Base-by-base conservation (phyloP, 2,329 filamentous ascomycete genomes). In the Botrytis sinoallii region DNA sequence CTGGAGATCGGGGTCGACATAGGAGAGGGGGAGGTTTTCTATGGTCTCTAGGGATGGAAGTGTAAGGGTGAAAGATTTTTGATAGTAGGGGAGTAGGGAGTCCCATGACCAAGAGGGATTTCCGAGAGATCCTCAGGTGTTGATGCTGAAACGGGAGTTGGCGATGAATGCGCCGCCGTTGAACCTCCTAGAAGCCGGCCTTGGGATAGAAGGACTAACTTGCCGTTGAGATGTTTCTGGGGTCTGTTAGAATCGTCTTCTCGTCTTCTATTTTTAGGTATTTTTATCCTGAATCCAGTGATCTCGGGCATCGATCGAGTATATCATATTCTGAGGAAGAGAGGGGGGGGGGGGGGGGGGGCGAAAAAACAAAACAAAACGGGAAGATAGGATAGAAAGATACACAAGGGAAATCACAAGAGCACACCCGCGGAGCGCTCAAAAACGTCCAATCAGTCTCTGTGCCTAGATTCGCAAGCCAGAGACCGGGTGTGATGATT, bases 111-210 rank as follows among this genome's bases (percentile, higher is more conserved):
- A 73, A 69, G 71, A 81, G 79, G 67, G 70, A 42, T 85, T 85
- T 0, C 83, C 83, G 14, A 85, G 75, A 2, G 76, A 77, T 35
- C 80, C 80, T 84, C 84, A 85, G 1, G 80, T 76, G 64, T 85
- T 78, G 63, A 84, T 80, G 55, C 83, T 81, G 4, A 77, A 73
- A n/a, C 78, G 75, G 20, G 75, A 63, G 16, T 75, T 60, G 40
- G 76, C 68, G 10, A 73, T 44, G 1, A 72, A 61, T 77, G 81
- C 80, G 10, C 81, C 67, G 59, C 80, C 81, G 63, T 84, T 16
- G 77, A 79, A 6, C 82, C 82, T 9, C 83, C 82, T 0, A 83
- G 77, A 6, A 79, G 73, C 63, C 80, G 80, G 16, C 82, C 81
- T 48, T 81, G 79, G 22, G 73, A 66, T 35, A 59, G 67, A 0